Evolutionary conservation across 805 yeast genomes (phyloP).

Genomic region (Lipomyces anomalus): DNA sequence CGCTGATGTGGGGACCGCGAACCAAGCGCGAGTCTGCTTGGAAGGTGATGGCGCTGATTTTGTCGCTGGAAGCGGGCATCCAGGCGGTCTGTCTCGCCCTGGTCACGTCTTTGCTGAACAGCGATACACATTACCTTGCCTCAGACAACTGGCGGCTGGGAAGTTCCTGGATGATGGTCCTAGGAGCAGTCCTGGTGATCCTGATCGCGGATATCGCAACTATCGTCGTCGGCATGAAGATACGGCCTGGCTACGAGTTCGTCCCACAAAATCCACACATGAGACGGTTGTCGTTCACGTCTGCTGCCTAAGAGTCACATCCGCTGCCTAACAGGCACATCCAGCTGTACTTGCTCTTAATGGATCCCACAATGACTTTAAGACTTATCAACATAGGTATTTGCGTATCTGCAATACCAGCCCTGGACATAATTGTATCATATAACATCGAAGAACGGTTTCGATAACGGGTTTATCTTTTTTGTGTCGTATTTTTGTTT

Average conservation of each 20-base stretch:
- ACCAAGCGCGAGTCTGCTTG: constrained; percentile 17
- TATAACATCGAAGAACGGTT: too few species aligned
- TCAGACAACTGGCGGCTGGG: constrained; percentile 12
- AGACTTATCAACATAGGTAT: too few species aligned
- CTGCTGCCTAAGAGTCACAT: too few species aligned
- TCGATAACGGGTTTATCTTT: too few species aligned
- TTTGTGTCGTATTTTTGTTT: too few species aligned
- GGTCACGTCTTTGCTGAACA: constrained; percentile 9
- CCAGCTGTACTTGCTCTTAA: too few species aligned
- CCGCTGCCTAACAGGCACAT: too few species aligned
- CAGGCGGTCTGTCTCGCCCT: constrained; percentile 13
- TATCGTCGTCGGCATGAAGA: constrained; percentile 9
- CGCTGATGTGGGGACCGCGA: constrained; percentile 10
- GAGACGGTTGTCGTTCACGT: too few species aligned
- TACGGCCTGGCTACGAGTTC: neutral
- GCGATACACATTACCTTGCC: constrained; percentile 7
- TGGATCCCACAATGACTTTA: too few species aligned
- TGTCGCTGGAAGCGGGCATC: constrained; percentile 7
- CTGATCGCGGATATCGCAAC: constrained; percentile 7
- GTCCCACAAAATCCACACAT: neutral
- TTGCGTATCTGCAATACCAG: too few species aligned
- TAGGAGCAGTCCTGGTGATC: constrained; percentile 5
- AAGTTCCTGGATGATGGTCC: constrained; percentile 13
- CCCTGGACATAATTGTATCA: too few species aligned
- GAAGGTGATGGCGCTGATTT: constrained; percentile 10